Base-by-base conservation (phyloP, 2,329 filamentous ascomycete genomes). In the Neonectria ditissima region DNA sequence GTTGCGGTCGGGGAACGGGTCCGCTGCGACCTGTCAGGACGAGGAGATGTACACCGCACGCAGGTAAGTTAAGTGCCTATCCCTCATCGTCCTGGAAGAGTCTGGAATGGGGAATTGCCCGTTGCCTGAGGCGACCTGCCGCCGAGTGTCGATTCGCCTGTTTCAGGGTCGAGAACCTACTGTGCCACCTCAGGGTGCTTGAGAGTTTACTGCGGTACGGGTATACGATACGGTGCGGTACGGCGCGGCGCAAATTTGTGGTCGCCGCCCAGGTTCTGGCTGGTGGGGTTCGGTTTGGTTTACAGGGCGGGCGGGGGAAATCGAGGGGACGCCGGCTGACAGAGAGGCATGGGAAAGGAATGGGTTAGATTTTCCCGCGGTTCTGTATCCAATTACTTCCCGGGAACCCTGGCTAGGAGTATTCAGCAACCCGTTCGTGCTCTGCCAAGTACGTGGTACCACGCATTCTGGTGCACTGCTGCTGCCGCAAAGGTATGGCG, bases 1-100 rank as follows among this genome's bases (percentile, higher is more conserved):
- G 69, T 65, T 52, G 65, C 51, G 28, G 34, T 37, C 22, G 26
- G 51, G 37, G 30, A 28, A 34, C 34, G 41, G 34, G 34, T 11
- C 18, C 30, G 6, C 30, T 47, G 48, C 20, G 55, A 43, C 50
- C 56, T 63, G 51, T 51, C 43, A 55, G 55, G 47, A 59, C 59
- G 50, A 44, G n/a, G 55, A 52, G 24, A 48, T 58, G 28, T 11
- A 11, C 45, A 16, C 26, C 45, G 45, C 10, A 39, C 6, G 44
- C 20, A 18, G 22, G 18, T 44, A 44, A 37, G 34, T 37, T 37
- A 37, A 34, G 9, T 34, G 16, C 10, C 28, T 30, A n/a, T 37
- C n/a, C 34, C 34, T 37, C 34, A 5, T 32, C 30, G 30, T 13
- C 30, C 9, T 32, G 30, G 34, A 37, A 16, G 14, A 14, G 34